Conservation (phyloP, 2,329 filamentous ascomycete genomes). For the Metarhizium humberi region DNA sequence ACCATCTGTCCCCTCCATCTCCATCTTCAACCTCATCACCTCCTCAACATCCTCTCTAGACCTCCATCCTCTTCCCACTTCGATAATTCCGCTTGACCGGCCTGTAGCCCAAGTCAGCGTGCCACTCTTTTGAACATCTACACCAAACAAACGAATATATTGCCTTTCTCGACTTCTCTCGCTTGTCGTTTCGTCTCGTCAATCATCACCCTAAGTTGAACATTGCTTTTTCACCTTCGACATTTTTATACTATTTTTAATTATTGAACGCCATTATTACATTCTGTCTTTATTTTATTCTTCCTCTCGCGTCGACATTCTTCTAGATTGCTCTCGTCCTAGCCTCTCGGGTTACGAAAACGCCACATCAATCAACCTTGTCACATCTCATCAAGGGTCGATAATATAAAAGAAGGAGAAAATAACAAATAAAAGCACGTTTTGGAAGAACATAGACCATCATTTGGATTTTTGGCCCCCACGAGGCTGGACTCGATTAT, state of each 20-base stretch:
- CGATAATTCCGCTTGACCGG: conserved; percentile 1
- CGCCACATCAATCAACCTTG: neutral
- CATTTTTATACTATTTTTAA: neutral
- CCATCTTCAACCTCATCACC: neutral
- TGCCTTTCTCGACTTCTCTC: neutral
- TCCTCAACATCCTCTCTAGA: neutral
- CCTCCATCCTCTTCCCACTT: neutral
- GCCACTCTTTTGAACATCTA: conserved; percentile 3
- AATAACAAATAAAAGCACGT: neutral
- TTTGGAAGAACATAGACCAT: neutral
- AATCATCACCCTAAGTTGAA: neutral
- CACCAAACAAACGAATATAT: neutral
- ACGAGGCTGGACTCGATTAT: neutral
- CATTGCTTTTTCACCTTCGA: neutral
- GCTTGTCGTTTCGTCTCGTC: neutral
- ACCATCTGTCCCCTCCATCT: neutral
- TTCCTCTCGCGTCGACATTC: neutral
- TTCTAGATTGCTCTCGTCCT: conserved; percentile 1
- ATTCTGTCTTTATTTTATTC: neutral
- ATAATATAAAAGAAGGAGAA: neutral
- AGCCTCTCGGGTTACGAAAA: neutral
- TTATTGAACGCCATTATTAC: neutral
- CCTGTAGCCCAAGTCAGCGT: conserved; percentile 1
- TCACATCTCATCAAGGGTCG: neutral
- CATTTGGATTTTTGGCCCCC: neutral